Conservation (phyloP, 2,329 filamentous ascomycete genomes). For the Nemania diffusa region DNA sequence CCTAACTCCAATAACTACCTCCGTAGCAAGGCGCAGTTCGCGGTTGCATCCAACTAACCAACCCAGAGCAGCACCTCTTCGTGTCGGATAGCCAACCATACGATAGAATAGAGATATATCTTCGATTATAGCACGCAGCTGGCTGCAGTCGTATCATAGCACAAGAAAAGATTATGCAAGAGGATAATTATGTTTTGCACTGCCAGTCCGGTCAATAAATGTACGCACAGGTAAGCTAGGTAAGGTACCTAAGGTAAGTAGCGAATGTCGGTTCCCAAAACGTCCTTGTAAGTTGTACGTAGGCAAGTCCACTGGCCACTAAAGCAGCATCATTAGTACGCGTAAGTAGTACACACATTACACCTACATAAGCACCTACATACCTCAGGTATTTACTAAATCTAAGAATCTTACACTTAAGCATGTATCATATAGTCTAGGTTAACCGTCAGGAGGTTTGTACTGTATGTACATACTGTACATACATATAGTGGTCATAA, state of each 20-base stretch:
- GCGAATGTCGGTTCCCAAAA: too few relatives aligned
- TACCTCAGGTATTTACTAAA: background rate
- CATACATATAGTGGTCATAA: background rate
- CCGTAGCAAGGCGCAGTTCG: constrained; percentile 34
- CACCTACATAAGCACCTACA: background rate
- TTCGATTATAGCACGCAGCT: constrained; percentile 4
- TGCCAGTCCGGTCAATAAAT: constrained; percentile 24
- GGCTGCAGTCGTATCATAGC: constrained; percentile 20
- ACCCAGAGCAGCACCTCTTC: constrained; percentile 1
- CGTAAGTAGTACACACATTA: background rate
- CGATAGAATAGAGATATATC: constrained; percentile 7
- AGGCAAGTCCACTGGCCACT: too few relatives aligned
- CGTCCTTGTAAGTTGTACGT: too few relatives aligned
- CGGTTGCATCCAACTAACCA: constrained; percentile 22
- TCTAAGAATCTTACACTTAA: background rate
- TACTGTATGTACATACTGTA: background rate
- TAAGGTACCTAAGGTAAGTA: background rate
- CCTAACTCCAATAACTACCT: constrained; percentile 18
- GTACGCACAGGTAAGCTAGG: background rate
- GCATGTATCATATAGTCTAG: background rate
- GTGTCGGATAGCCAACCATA: background rate
- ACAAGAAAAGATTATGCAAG: constrained; percentile 21
- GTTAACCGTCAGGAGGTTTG: too few relatives aligned
- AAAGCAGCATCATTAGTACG: too few relatives aligned
- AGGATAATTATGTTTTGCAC: constrained; percentile 31